Percentiles rank a stretch among this genome's conserved stretches.
phyloP scores from a whole-genome alignment of 352 stramenopile genomes.

The Pythium chondricola region DNA sequence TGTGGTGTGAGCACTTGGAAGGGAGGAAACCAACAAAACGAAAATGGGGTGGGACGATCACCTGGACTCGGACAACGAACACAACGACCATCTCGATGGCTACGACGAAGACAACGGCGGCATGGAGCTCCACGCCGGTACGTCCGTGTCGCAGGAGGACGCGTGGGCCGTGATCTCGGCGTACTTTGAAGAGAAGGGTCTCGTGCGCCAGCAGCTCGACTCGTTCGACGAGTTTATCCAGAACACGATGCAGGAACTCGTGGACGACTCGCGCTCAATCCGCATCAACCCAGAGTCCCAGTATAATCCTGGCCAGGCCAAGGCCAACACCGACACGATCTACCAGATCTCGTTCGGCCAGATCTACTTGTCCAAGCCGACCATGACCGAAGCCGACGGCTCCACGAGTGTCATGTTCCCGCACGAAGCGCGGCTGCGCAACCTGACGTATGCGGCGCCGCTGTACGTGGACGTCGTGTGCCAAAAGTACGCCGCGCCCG shows the following conservation, averaged over 20 bases:
- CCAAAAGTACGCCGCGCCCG: conserved; percentile 82
- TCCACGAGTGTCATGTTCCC: conserved; percentile 98
- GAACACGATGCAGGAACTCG: conserved; percentile 99
- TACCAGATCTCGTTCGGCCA: conserved; percentile 98
- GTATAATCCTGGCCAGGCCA: conserved; percentile 93
- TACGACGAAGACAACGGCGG: conserved; percentile 10
- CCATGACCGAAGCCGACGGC: conserved; percentile 95
- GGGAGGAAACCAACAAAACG: not conserved
- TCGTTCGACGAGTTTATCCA: conserved; percentile 99
- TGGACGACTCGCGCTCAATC: conserved; percentile 97
- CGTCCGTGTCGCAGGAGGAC: conserved; percentile 97
- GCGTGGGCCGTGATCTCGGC: conserved; percentile 98
- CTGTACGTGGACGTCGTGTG: conserved; percentile 98
- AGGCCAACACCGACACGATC: conserved; percentile 87
- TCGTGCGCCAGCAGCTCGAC: conserved; percentile 99
- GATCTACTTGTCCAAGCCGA: conserved; percentile 97
- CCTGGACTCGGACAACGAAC: conserved; percentile 54
- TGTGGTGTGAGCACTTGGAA: conserved; percentile 10
- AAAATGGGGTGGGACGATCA: conserved; percentile 70
- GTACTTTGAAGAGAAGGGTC: conserved; percentile 99
- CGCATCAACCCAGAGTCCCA: conserved; percentile 95
- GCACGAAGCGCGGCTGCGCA: conserved; percentile 97
- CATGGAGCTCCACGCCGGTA: conserved; percentile 43
- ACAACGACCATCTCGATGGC: conserved; percentile 20
- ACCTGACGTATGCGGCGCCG: conserved; percentile 98